Percentiles rank a stretch among this genome's conserved stretches.
Evolutionary conservation across 73 alveolate species (phyloP).

Genomic region (Uronychia setigera): DNA sequence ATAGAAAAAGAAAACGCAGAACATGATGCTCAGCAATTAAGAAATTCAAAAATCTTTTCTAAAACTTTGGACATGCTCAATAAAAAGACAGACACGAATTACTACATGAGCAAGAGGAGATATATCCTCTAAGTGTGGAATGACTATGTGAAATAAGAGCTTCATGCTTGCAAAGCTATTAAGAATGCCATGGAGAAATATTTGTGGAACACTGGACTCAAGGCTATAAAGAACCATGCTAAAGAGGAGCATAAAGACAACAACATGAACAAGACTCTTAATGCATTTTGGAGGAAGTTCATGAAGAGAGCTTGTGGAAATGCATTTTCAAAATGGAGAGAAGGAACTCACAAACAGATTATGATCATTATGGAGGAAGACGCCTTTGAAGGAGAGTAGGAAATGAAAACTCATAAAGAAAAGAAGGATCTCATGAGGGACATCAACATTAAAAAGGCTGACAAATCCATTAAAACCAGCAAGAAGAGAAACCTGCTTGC

Average conservation of each 20-base stretch:
- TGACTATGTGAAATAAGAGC: conserved; percentile 30
- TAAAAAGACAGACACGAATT: conserved; percentile 18
- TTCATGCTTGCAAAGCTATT: background rate
- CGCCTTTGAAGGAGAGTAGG: conserved; percentile 17
- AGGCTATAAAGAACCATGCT: conserved; percentile 19
- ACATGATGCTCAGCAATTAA: background rate
- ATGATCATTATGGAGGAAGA: background rate
- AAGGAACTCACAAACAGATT: background rate
- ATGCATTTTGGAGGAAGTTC: conserved; percentile 22
- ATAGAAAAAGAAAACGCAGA: conserved; percentile 17
- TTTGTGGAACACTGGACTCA: conserved; percentile 25
- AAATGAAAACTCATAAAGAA: conserved; percentile 4
- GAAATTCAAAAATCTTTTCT: background rate
- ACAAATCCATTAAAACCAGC: background rate
- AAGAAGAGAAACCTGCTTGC: conserved; percentile 7
- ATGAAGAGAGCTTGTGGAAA: conserved; percentile 43
- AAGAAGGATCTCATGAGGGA: conserved; percentile 24
- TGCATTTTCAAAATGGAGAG: conserved; percentile 40
- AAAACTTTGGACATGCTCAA: conserved; percentile 24
- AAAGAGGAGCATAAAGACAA: conserved; percentile 3
- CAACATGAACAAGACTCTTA: conserved; percentile 9
- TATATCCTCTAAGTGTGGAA: conserved; percentile 36
- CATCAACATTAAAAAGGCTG: conserved; percentile 14
- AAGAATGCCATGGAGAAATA: conserved; percentile 35
- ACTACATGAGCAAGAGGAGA: conserved; percentile 41